Base-by-base conservation (phyloP, 2,329 filamentous ascomycete species). In the Chlorencoelia australis region DNA sequence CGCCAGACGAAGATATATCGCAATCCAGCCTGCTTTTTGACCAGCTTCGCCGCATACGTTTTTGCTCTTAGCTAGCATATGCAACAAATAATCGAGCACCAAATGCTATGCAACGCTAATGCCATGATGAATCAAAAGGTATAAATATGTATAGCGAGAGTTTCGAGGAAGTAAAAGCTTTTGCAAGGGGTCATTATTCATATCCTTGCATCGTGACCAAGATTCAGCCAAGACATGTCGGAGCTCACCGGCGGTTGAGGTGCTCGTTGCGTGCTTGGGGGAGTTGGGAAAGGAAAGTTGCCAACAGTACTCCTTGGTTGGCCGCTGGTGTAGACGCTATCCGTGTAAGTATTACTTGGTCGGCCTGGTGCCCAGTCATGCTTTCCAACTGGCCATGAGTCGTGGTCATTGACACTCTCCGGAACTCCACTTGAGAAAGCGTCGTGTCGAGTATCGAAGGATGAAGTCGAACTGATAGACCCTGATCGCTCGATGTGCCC, bases 161-260 rank as follows among this genome's bases (percentile, higher is more conserved):
- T 20, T 35, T 22, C 11, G 5, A 37, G 27, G 25, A 30, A 17
- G 32, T 25, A 33, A 32, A 21, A 37, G 36, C 28, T 28, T 17
- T 28, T 17, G 19, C 17, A 30, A 37, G 10, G n/a, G 30, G 30
- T 34, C 18, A 14, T 33, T n/a, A n/a, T 15, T 50, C 42, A 53
- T 43, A 51, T 44, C 28, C 42, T 42, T 24, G 40, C 43, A 21
- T 45, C 40, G 33, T 37, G 45, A 25, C 75, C 77, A 13, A 87
- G 66, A 52, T 87, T 86, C 45, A 88, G 61, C 82, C 82, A 88
- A 59, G 79, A 84, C 79, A 87, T 83, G 56, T 87, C 82, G 33
- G 69, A 67, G 13, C 34, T 29, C 14, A 33, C 26, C 19, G 37
- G 37, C 7, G 30, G 33, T 11, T 26, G 15, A n/a, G 36, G 41